phyloP scores from a whole-genome alignment of 306 rosid genomes.

The Vigna mungo region DNA sequence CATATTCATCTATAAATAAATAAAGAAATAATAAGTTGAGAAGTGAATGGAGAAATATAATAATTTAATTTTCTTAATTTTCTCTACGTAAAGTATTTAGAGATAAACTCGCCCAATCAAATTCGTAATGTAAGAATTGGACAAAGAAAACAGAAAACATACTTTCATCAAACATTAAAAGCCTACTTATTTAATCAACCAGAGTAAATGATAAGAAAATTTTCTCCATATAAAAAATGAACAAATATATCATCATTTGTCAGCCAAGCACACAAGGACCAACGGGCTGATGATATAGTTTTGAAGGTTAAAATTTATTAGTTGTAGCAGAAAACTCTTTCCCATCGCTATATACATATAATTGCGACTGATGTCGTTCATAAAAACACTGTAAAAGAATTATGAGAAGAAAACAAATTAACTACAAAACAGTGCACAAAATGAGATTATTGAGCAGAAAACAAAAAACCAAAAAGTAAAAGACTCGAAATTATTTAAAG shows the following conservation, averaged over 20 bases:
- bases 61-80: too few species aligned
- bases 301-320: not conserved
- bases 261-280: not conserved
- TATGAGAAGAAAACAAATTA: not conserved
- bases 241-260: not conserved
- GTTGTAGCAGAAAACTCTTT: not conserved
- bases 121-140: not conserved
- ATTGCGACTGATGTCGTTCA: not conserved
- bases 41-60: not conserved
- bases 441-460: not conserved
- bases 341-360: not conserved
- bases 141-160: not conserved
- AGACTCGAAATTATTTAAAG: conserved; percentile 9
- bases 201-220: not conserved
- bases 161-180: not conserved
- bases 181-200: not conserved
- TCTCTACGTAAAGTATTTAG: too few species aligned
- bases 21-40: not conserved
- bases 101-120: too few species aligned
- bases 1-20: not conserved
- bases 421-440: not conserved
- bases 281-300: not conserved
- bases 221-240: not conserved
- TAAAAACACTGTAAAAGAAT: not conserved
- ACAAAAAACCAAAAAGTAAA: not conserved